Evolutionary conservation across 345 rosid genomes (phyloP), one percentile per base, ranked within the genome.

Genomic region (Sonneratia caseolaris): DNA sequence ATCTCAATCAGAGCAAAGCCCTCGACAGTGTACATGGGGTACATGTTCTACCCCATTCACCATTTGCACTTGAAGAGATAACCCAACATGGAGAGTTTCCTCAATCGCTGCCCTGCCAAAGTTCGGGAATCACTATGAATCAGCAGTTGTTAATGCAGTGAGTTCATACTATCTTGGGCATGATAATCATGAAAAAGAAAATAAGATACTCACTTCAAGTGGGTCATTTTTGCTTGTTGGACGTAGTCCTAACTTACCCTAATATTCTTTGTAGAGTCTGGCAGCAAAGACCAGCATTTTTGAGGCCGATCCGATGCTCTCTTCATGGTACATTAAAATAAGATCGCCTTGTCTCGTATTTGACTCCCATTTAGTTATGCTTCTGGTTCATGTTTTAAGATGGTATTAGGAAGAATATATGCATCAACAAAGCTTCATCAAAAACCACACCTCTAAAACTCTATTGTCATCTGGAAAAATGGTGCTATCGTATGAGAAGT

Each of bases 271-370:
- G 16, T 74, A 47, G 71, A 90, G 99, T 84, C 67, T 95, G 99
- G 99, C 85, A 90, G 79, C 99, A 92, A 83, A 80, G 97, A 82
- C 99, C 99, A 47, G 83, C 90, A 75, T 95, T 96, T 76, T 57
- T 95, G 85, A 86, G 89, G 79, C 99, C 97, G 8, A 82, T 90
- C 81, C 77, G 80, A 64, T 76, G 89, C 68, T 71, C 91, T 77
- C 55, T 81, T 49, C 84, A 73, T 9, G 96, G 98, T 94, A 83
- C 73, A 24, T 40, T 21, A 64, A 8, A 71, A 73, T n/a, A 67
- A 49, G n/a, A 22, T 15, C 13, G 18, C 7, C 40, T 65, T 62
- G 18, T 27, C 35, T 12, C 36, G 1, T 56, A 7, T 53, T 21
- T 53, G 15, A 3, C 59, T 19, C 57, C 21, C 57, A 53, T 53